Conservation (phyloP, 2,329 filamentous ascomycete species). For the Fusarium acutatum region DNA sequence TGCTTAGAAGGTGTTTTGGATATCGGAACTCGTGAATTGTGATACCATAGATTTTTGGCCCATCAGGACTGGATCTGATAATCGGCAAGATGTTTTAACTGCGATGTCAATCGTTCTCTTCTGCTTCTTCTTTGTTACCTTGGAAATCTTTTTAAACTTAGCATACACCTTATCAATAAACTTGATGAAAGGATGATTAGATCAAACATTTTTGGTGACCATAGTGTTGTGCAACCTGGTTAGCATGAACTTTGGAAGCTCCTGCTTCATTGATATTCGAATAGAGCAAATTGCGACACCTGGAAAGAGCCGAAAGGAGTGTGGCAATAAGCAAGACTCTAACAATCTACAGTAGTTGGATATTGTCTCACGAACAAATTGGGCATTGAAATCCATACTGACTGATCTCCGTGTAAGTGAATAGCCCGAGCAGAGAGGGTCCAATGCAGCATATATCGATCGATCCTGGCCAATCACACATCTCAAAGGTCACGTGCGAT, state of each 20-base stretch:
- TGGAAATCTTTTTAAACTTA: background rate
- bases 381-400: background rate
- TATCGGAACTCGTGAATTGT: conserved; percentile 7
- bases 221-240: background rate
- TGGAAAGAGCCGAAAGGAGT: background rate
- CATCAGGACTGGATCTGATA: background rate
- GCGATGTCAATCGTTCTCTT: background rate
- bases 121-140: background rate
- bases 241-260: background rate
- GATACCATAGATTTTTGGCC: conserved; percentile 25
- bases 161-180: background rate
- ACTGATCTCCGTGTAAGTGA: conserved; percentile 9
- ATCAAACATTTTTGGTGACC: background rate
- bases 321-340: background rate
- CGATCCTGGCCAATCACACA: conserved; percentile 6
- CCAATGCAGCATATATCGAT: background rate
- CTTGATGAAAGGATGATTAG: background rate
- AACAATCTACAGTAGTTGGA: background rate
- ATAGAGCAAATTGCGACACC: background rate
- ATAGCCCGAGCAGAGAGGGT: background rate
- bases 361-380: background rate
- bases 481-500: background rate
- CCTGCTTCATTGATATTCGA: background rate
- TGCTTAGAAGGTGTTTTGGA: conserved; percentile 13
- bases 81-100: background rate